Evolutionary conservation across 2,329 filamentous ascomycete species (phyloP), one percentile per base, ranked within the genome.

Genomic region (Herpotrichia juniperi): DNA sequence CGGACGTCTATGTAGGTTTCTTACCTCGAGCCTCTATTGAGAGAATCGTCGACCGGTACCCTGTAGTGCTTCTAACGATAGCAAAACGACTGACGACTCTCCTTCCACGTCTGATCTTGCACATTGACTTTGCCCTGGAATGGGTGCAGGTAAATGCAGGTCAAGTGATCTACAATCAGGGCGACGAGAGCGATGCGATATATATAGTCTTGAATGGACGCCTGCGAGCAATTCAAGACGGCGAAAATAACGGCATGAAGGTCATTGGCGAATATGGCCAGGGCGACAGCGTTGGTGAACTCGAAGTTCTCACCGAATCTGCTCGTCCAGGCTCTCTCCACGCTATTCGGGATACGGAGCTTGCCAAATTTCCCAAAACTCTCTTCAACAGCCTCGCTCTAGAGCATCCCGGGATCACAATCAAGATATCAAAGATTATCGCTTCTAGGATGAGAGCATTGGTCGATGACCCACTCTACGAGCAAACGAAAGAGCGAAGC

Each of bases 401-500:
- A 68, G 94, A 99, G 68, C 94, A 99, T 67, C 94, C 94, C 4
- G 96, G 92, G 37, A 99, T 99, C 67, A 97, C 94, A 0, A 97
- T 99, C 73, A 97, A 97, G 74, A 96, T 99, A 24, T 97, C 94
- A 1, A 99, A 97, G 74, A 94, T 99, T 62, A 97, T 99, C 64
- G 94, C 94, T 0, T 92, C 93, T 30, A 87, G 94, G 2, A 97
- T 99, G 94, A 83, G 93, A 54, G 85, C 90, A 35, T 77, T 97
- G 32, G 85, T 97, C 17, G 91, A 97, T 62, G 88, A 93, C 63
- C 90, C 91, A 1, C 77, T 90, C 14, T 83, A 85, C 30, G 82
- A 88, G 32, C 81, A 86, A 47, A 81, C 82, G 8, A 85, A 85
- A 53, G 89, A 93, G 46, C 78, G 78, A 40, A 79, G 81, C 4